Percentiles rank a stretch among this genome's conserved stretches.
phyloP scores from a whole-genome alignment of 768 basidiomycete species.

The Suillus discolor region DNA sequence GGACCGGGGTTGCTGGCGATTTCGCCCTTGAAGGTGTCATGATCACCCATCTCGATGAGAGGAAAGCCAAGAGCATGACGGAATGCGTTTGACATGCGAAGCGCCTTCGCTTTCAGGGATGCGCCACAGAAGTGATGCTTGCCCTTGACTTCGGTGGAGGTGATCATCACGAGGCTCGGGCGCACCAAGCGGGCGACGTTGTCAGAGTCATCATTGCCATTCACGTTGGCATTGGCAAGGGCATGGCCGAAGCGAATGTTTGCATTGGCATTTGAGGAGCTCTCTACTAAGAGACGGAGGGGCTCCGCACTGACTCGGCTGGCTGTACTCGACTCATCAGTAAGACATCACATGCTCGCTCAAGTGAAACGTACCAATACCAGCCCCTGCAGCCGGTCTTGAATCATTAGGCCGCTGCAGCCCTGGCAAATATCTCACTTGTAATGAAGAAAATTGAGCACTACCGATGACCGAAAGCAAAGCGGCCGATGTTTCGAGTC shows the following conservation, averaged over 20 bases:
- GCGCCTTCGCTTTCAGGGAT: slow-evolving; percentile 49
- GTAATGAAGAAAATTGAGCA: no score
- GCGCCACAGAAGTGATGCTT: slow-evolving; percentile 34
- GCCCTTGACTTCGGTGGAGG: slow-evolving; percentile 16
- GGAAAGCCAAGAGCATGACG: slow-evolving; percentile 57
- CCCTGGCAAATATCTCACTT: no score
- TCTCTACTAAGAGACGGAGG: slow-evolving; percentile 45
- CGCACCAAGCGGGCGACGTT: slow-evolving; percentile 25
- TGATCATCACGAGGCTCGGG: slow-evolving; percentile 13
- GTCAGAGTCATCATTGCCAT: slow-evolving; percentile 23
- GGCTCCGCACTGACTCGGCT: slow-evolving; percentile 51
- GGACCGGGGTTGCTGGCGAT: slow-evolving; percentile 14
- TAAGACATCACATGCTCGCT: not conserved
- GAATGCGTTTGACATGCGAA: slow-evolving; percentile 56
- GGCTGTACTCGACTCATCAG: slow-evolving; percentile 18
- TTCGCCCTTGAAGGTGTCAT: slow-evolving; percentile 12
- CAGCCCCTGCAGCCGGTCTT: slow-evolving; percentile 40
- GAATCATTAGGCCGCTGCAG: no score
- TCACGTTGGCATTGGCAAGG: slow-evolving; percentile 34
- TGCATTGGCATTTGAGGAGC: slow-evolving; percentile 30
- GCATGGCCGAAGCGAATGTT: slow-evolving; percentile 43
- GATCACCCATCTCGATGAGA: slow-evolving; percentile 37
- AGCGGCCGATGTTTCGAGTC: no score
- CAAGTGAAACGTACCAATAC: slow-evolving; percentile 27
- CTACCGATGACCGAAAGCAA: no score